Base-by-base conservation (phyloP, 352 stramenopile species). In the Halophytophthora polymorphica region DNA sequence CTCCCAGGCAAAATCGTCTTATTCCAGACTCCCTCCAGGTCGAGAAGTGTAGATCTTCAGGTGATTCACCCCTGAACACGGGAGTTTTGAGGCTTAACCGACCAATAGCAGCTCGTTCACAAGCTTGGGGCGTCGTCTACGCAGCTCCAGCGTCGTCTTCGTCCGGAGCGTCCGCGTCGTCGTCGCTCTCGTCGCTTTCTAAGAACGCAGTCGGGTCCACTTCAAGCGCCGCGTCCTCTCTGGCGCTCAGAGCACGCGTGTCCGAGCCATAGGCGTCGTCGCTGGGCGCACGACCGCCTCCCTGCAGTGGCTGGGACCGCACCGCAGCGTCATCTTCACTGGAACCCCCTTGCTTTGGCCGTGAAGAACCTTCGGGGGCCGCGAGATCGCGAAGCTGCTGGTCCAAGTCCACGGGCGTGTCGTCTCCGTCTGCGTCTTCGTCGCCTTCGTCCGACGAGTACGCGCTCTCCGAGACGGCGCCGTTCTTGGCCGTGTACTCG, bases 401-500 rank as follows among this genome's bases (percentile, higher is more conserved):
- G 4, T 2, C 42, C 29, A 50, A 25, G 4, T 2, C 42, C 22
- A 50, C 22, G 29, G 21, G 35, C 5, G 5, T 40, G 36, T 38
- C 29, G 7, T 50, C 45, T n/a, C 64, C 25, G 0, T 61, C 45
- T 5, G 46, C 62, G 5, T 58, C 53, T 19, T 69, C 62, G 2
- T 71, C 56, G n/a, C 75, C 60, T 13, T 74, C 50, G 10, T 69
- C 67, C 8, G 69, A 77, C 33, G 66, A 63, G n/a, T 53, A 39
- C 11, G 53, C 65, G 35, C 61, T 53, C 18, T 81, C 66, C 6
- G 69, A 76, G 7, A 51, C 21, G 0, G 29, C 49, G 17, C 58
- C 46, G 31, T 72, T 73, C 22, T 61, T 73, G 2, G 44, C 42
- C 6, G 60, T 79, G 50, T 77, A 88, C 10, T 85, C 71, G 19